These are phyloP conservation scores for Amphicarpaea edgeworthii DNA, from an alignment of 306 rosid species.

Conservation along the genomic window DNA sequence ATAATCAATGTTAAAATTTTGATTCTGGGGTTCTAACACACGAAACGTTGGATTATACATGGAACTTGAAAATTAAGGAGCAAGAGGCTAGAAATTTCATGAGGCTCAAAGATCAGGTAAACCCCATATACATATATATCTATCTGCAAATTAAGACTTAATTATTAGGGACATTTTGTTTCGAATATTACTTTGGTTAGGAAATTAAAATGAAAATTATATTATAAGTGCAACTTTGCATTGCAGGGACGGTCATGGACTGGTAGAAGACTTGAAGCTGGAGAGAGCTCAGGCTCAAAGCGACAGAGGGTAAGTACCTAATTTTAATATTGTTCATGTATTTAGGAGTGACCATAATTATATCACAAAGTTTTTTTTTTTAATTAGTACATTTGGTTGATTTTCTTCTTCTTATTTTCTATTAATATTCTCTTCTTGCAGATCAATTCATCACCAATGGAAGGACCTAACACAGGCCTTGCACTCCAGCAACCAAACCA, in stretches of 20 bases:
- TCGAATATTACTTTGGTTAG: neutral
- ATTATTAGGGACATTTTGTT: neutral
- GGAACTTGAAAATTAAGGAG: neutral
- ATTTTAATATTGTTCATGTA: neutral
- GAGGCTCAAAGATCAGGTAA: neutral
- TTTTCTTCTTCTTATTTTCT: neutral
- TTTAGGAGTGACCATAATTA: neutral
- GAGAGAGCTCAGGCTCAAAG: slow-evolving; percentile 9
- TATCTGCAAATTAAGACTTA: neutral
- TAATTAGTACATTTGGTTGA: neutral
- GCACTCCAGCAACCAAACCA: neutral
- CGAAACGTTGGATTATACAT: neutral
- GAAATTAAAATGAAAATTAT: neutral
- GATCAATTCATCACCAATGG: neutral
- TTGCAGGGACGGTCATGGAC: slow-evolving; percentile 21
- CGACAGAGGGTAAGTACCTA: slow-evolving; percentile 4
- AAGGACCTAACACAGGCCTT: neutral
- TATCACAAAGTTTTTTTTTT: neutral
- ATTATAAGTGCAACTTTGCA: neutral
- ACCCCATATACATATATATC: neutral
- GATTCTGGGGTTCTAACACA: neutral
- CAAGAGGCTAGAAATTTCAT: too few species aligned
- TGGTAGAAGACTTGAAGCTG: neutral
- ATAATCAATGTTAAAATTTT: neutral
- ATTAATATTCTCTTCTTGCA: neutral